Base-by-base conservation (phyloP, 2,329 filamentous ascomycete genomes). In the Ophiostoma sp. region DNA sequence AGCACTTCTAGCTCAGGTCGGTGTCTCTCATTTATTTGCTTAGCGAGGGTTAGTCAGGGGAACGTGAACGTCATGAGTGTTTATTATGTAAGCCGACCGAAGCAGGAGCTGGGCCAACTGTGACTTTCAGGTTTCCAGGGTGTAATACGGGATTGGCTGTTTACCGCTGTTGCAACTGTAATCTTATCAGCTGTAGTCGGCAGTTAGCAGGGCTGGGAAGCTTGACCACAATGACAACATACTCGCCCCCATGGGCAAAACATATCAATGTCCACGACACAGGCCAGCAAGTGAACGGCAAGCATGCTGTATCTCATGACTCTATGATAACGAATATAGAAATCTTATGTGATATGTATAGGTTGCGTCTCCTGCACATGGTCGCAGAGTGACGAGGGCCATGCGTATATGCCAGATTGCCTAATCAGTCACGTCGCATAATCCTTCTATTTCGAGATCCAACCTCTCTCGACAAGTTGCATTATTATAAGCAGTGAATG, bases 91-190 rank as follows among this genome's bases (percentile, higher is more conserved):
- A 23, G 23, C 23, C 4, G 8, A 4, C n/a, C 1, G n/a, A 27
- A 48, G 27, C n/a, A 20, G 17, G 7, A 52, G 5, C 6, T 23
- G 17, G 1, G 48, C 48, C 23, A 17, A 27, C 52, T 20, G 27
- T 31, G 44, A 15, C 52, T 57, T 57, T 27, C 36, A 15, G 10
- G n/a, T 27, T 27, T 57, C 3, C 23, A 23, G 23, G 23, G n/a
- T 57, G 52, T 57, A 57, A 57, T 57, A 57, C 52, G 52, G 52
- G 52, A 57, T 57, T 57, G 52, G 52, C 23, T 27, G n/a, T 57
- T 27, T 57, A n/a, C 13, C 6, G 17, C 27, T 27, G 52, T 27
- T 27, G 23, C 20, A 3, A 48, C 7, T 23, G 52, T 4, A 54
- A 11, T 23, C 48, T 23, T 13, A 23, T 54, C n/a, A 15, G 20